A percentile compares a stretch with the other conserved stretches of the same genome.
phyloP scores from a whole-genome alignment of 108 stramenopile species.

The Ochromonas danica region DNA sequence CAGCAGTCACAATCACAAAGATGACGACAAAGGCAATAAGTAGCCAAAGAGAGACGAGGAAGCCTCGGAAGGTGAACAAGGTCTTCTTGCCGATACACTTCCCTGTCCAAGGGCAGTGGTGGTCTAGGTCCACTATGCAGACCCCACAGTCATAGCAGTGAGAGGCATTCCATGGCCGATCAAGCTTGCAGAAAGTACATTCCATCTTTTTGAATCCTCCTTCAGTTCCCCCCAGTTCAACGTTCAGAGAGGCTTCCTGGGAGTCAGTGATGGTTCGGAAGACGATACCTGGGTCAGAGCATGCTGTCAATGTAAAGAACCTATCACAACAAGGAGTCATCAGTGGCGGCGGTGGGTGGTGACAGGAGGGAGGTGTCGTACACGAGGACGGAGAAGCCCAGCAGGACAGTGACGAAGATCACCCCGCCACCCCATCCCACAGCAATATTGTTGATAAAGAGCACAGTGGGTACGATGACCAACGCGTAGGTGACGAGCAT shows the following conservation, averaged over 20 bases:
- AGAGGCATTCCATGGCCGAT: conserved; percentile 42
- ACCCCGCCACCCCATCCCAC: conserved; percentile 21
- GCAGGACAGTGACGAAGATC: conserved; percentile 22
- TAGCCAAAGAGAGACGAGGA: conserved; percentile 33
- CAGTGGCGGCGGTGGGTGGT: too few species aligned
- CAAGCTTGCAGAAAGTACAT: conserved; percentile 42
- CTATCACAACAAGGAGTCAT: background rate
- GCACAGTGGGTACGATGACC: conserved; percentile 39
- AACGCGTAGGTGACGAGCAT: conserved; percentile 46
- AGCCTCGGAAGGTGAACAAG: conserved; percentile 37
- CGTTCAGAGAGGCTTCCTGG: background rate
- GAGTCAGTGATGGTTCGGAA: conserved; percentile 35
- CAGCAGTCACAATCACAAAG: background rate
- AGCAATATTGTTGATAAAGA: conserved; percentile 43
- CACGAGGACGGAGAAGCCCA: conserved; percentile 3
- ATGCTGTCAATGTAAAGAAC: conserved; percentile 52
- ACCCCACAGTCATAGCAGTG: conserved; percentile 52
- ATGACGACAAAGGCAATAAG: conserved; percentile 38
- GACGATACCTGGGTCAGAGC: conserved; percentile 56
- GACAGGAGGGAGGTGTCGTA: too few species aligned
- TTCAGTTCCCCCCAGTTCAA: background rate
- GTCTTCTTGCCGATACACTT: conserved; percentile 55
- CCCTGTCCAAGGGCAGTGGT: conserved; percentile 59
- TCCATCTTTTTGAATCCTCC: conserved; percentile 29
- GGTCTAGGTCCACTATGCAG: conserved; percentile 51